Conservation (phyloP, 495 filamentous ascomycete species). For the Xylaria acuta region DNA sequence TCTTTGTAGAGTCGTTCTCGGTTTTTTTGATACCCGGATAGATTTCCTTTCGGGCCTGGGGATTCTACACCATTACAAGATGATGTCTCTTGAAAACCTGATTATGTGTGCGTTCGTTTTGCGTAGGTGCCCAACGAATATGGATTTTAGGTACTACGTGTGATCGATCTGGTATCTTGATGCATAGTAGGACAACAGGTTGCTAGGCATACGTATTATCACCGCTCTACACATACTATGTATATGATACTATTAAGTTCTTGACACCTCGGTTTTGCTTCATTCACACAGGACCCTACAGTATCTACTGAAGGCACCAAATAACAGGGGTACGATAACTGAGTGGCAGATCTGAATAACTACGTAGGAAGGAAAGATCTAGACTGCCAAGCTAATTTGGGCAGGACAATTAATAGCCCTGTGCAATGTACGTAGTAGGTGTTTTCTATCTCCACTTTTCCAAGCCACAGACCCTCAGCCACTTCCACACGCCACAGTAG, state of each 20-base stretch:
- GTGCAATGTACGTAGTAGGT: no score
- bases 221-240: not conserved
- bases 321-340: no score
- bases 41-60: conserved; percentile 40
- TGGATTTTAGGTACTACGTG: not conserved
- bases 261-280: not conserved
- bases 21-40: conserved; percentile 46
- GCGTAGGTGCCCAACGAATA: not conserved
- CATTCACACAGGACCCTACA: no score
- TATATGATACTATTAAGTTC: not conserved
- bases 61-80: conserved; percentile 26
- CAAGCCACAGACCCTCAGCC: no score
- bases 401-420: no score
- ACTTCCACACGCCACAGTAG: no score
- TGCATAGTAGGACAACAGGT: no score
- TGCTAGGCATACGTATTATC: not conserved
- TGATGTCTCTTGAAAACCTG: not conserved
- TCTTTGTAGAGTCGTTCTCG: conserved; percentile 29
- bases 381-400: no score
- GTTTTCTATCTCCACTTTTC: no score
- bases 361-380: no score
- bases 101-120: not conserved
- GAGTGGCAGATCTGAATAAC: no score
- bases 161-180: not conserved
- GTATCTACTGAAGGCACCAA: no score